Evolutionary conservation across 2,329 filamentous ascomycete genomes (phyloP).

Genomic region (Dichotomopilus funicola): DNA sequence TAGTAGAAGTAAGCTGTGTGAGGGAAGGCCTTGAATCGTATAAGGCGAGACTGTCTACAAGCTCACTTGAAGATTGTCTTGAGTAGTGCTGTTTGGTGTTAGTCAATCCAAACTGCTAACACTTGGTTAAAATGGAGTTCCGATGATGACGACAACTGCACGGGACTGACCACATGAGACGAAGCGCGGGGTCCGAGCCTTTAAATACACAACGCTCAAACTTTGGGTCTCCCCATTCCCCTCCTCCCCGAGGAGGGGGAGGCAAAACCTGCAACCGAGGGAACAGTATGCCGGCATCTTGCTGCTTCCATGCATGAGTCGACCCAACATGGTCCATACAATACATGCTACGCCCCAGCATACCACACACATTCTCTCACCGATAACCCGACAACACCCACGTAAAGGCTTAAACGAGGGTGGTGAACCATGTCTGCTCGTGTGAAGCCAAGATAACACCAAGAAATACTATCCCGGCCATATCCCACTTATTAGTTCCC

Average conservation of each 20-base stretch:
- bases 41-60: slow-evolving; percentile 7
- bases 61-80: not conserved
- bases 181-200: no score
- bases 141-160: no score
- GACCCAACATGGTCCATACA: not conserved
- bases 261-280: no score
- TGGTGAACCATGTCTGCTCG: not conserved
- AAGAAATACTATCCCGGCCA: slow-evolving; percentile 19
- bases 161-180: no score
- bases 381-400: slow-evolving; percentile 10
- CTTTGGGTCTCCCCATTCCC: not conserved
- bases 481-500: not conserved
- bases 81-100: no score
- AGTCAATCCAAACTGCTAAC: no score
- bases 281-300: no score
- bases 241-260: no score
- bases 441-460: slow-evolving; percentile 17
- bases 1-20: not conserved
- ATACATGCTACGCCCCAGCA: not conserved
- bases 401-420: not conserved
- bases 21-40: not conserved
- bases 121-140: no score
- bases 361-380: slow-evolving; percentile 5
- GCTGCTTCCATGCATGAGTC: no score
- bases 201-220: not conserved